phyloP scores from a whole-genome alignment of 208 protist species.

The Polymyxa betae region DNA sequence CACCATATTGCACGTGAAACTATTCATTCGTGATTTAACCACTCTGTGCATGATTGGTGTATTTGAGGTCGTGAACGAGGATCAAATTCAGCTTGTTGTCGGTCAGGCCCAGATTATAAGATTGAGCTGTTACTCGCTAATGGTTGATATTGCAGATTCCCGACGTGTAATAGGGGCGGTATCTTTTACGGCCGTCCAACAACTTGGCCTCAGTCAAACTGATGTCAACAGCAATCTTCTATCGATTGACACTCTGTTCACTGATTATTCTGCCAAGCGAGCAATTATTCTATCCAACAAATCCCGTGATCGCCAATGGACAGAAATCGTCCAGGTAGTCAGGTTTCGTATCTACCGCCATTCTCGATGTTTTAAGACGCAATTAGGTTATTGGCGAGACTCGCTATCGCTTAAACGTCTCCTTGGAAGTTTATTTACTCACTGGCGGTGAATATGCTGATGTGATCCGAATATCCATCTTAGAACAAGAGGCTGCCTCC shows the following conservation, averaged over 20 bases:
- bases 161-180: not conserved
- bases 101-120: not conserved
- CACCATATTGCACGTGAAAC: not conserved
- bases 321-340: not conserved
- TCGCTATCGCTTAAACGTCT: not conserved
- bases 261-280: not conserved
- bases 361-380: no score
- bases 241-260: not conserved
- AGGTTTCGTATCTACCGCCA: no score
- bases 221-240: not conserved
- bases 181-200: not conserved
- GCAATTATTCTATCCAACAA: not conserved
- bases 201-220: not conserved
- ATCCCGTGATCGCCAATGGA: not conserved
- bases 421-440: not conserved
- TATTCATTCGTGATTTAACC: not conserved
- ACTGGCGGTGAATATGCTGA: not conserved
- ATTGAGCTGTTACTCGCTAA: not conserved
- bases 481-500: not conserved
- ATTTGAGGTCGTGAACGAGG: not conserved
- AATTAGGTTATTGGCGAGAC: slow-evolving; percentile 8
- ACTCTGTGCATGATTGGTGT: not conserved
- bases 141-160: not conserved
- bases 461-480: not conserved
- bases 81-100: not conserved